These are phyloP conservation scores for Diaporthe aspalathi DNA, from an alignment of 2,329 filamentous ascomycete species.

Conservation along the genomic window DNA sequence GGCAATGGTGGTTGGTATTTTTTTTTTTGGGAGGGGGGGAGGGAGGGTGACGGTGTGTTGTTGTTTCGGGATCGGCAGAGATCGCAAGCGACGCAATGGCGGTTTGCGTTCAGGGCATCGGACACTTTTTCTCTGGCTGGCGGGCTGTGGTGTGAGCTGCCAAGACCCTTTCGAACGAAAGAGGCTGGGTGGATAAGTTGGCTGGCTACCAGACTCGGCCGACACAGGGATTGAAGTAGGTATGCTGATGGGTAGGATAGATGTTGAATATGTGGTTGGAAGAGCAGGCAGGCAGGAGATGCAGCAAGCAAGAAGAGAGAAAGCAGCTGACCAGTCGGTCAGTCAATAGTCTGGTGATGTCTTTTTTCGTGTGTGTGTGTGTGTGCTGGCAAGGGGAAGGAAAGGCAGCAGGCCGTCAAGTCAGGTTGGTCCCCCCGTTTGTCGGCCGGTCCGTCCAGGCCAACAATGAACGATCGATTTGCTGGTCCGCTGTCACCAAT, in stretches of 20 bases:
- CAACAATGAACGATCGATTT: constrained; percentile 28
- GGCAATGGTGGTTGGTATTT: background rate
- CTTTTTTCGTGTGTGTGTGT: constrained; percentile 3
- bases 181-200: constrained; percentile 13
- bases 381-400: constrained; percentile 11
- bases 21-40: no score
- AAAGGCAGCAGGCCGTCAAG: background rate
- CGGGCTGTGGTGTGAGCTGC: constrained; percentile 20
- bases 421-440: constrained; percentile 1
- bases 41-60: background rate
- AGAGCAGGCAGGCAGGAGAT: background rate
- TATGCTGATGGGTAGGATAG: background rate
- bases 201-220: no score
- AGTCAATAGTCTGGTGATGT: constrained; percentile 17
- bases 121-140: constrained; percentile 12
- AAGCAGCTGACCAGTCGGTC: background rate
- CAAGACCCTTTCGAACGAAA: constrained; percentile 26
- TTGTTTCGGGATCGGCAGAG: constrained; percentile 8
- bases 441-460: constrained; percentile 19
- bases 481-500: constrained; percentile 14
- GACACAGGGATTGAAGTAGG: background rate
- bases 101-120: constrained; percentile 14
- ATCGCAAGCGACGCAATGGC: constrained; percentile 16
- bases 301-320: background rate
- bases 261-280: background rate